Evolutionary conservation across 352 stramenopile genomes (phyloP).

Genomic region (Saprolegnia diclina): DNA sequence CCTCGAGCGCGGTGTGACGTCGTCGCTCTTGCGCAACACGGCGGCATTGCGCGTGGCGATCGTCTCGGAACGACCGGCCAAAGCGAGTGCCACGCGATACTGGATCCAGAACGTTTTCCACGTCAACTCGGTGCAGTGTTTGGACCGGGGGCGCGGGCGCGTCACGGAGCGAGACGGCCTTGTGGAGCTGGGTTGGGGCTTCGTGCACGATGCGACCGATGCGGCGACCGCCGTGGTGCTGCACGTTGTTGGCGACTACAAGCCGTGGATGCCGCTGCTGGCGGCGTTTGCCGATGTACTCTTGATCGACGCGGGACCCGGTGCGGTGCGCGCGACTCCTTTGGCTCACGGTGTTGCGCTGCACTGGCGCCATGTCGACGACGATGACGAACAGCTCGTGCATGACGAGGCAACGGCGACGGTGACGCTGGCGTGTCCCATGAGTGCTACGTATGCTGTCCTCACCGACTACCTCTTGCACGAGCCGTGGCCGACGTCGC

Average conservation of each 20-base stretch:
- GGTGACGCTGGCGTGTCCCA: neutral
- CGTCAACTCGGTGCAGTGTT: neutral
- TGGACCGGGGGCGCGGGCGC: neutral
- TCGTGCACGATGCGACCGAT: neutral
- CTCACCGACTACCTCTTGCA: neutral
- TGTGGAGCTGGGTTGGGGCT: constrained; percentile 5
- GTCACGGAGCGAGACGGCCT: neutral
- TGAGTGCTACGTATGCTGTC: neutral
- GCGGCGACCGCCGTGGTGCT: neutral
- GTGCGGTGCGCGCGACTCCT: too few species aligned
- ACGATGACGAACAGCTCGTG: too few species aligned
- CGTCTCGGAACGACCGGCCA: neutral
- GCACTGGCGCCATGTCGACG: neutral
- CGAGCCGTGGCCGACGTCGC: neutral
- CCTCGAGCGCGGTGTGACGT: too few species aligned
- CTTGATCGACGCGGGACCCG: neutral
- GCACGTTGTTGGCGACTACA: constrained; percentile 4
- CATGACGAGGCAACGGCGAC: neutral
- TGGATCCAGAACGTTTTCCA: neutral
- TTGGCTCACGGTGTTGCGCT: neutral
- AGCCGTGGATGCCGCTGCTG: neutral
- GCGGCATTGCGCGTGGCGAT: neutral
- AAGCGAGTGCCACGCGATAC: neutral
- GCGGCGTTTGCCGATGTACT: neutral
- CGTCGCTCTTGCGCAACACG: neutral